phyloP scores from a whole-genome alignment of 768 basidiomycete genomes.

The Peribolospora baueri region DNA sequence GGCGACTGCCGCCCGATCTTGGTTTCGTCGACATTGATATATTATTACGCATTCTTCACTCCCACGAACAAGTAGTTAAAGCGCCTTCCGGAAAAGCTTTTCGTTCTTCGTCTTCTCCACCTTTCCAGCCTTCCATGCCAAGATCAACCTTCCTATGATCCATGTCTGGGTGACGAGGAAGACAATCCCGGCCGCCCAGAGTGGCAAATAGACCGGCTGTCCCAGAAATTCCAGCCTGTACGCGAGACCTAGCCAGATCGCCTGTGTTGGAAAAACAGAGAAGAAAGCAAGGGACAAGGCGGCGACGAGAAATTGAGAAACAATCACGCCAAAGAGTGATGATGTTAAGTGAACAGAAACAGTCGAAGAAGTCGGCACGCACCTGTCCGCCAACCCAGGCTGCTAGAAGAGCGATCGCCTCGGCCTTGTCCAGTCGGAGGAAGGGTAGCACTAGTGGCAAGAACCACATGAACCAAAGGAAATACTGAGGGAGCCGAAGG shows the following conservation, averaged over 20 bases:
- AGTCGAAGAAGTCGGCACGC: neutral
- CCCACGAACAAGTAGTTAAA: too few relatives aligned
- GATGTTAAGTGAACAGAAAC: neutral
- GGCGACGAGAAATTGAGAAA: neutral
- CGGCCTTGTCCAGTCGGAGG: slow-evolving; percentile 29
- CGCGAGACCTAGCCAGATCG: slow-evolving; percentile 69
- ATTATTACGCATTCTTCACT: too few relatives aligned
- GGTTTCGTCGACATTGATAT: too few relatives aligned
- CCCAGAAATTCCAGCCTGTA: slow-evolving; percentile 77
- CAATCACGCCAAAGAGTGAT: neutral
- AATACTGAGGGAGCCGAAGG: slow-evolving; percentile 37
- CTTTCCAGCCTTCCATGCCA: too few relatives aligned
- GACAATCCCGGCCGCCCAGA: slow-evolving; percentile 56
- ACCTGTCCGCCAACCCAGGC: slow-evolving; percentile 49
- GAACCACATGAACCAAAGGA: slow-evolving; percentile 83
- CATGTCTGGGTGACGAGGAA: slow-evolving; percentile 57
- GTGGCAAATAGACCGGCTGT: slow-evolving; percentile 37
- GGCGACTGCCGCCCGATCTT: too few relatives aligned
- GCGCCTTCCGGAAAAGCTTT: too few relatives aligned
- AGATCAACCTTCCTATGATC: slow-evolving; percentile 44
- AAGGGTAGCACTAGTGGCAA: slow-evolving; percentile 56
- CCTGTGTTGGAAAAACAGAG: slow-evolving; percentile 23
- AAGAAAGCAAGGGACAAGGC: neutral
- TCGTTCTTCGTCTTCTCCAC: too few relatives aligned
- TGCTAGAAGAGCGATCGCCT: slow-evolving; percentile 23